Evolutionary conservation across 257 asterid species (phyloP), one percentile per base, ranked within the genome.

Genomic region (Galeopsis tetrahit): DNA sequence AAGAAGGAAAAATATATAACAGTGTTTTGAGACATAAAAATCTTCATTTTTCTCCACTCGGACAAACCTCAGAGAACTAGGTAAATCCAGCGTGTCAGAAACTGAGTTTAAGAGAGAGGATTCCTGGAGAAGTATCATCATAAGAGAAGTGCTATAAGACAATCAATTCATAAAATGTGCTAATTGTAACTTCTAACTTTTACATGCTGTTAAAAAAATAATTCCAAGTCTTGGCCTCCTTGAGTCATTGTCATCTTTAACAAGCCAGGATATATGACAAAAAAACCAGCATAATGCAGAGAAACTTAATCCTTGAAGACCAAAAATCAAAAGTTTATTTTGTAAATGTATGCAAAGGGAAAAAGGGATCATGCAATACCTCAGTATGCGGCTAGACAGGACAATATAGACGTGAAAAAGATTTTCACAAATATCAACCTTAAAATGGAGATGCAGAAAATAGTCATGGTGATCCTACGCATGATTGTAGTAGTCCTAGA

Each of bases 11-110:
- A 79, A 61, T 52, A 43, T 31, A 60, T 21, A 28, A 67, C 72
- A 65, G 58, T 39, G 68, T 36, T 73, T 71, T 33, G 49, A 66
- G 53, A 57, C 63, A 48, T 51, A 61, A 28, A 39, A 62, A 13
- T 40, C 3, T 79, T 70, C 28, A 65, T 62, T 81, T 81, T 10
- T 71, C 65, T 43, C 68, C 49, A 80, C 28, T 60, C 69, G 40
- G 66, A 74, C 82, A 65, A 75, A 86, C 91, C 91, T 86, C 79
- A 77, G 71, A 10, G 76, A 80, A 62, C 56, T 60, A 40, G 81
- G 75, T 64, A 46, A 32, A 34, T 80, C 77, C 6, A 11, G 69
- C 66, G 70, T 60, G 56, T 76, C 78, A 38, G 81, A 80, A 61
- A 57, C 78, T 34, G 82, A 76, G 68, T 63, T 68, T 70, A 65